Evolutionary conservation across 2,329 filamentous ascomycete species (phyloP), one percentile per base, ranked within the genome.

Genomic region (Akanthomyces dipterigenus): DNA sequence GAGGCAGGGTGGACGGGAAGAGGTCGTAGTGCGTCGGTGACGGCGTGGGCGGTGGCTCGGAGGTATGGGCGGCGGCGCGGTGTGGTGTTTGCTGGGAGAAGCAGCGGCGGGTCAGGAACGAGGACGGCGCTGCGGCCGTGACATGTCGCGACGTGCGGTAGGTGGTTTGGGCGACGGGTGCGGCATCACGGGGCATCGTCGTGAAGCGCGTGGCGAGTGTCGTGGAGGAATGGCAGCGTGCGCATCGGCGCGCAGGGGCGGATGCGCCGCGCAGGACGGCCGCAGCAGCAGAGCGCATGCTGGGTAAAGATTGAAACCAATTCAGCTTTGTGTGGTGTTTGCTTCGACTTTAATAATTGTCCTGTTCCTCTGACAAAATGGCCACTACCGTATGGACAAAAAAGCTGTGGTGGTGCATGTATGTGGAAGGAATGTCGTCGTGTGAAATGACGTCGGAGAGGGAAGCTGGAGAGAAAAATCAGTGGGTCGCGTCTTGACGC

Each of bases 1-100:
- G 59, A 0, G 92, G 85, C 3, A 97, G 82, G 3, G 92, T 90
- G 36, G 82, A 72, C 1, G 93, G 92, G 80, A 99, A 99, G 76
- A 98, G 85, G 61, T 88, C 85, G 82, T 97, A 98, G 80, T 93
- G 85, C 60, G 88, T 65, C 55, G 53, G 64, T 58, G 66, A 14
- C 18, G 20, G 50, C 46, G 22, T 63, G 7, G 36, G 51, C 42
- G 20, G 57, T 18, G n/a, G 63, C 48, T 51, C 54, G 60, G 55
- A 49, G 58, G 28, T 60, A 54, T 60, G 49, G 58, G 12, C 55
- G 36, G 51, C 61, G 62, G 45, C 64, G 53, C 26, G 46, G 63
- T 45, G 62, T 14, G 64, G 65, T 60, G 53, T 5, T 54, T 57
- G 63, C 31, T 55, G 60, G 55, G 57, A 54, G 43, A 36, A 34